These are phyloP conservation scores for Dentipellis sp. DNA, from an alignment of 768 basidiomycete species.

Conservation along the genomic window DNA sequence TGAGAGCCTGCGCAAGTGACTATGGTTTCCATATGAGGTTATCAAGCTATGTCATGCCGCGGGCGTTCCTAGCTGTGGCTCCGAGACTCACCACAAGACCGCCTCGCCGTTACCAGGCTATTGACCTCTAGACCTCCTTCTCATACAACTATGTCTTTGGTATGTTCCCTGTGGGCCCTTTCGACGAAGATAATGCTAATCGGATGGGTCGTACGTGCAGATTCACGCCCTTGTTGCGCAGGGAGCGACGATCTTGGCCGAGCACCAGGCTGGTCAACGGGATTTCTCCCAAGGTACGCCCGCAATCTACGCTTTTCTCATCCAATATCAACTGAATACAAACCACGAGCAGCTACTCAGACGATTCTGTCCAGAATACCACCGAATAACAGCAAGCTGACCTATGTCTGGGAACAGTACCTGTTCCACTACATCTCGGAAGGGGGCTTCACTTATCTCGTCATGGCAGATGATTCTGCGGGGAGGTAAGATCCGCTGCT, in stretches of 20 bases:
- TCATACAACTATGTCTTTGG: background rate
- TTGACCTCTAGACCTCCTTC: too few relatives aligned
- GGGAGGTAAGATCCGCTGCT: conserved; percentile 52
- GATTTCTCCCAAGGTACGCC: conserved; percentile 80
- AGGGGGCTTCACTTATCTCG: conserved; percentile 78
- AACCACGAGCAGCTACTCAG: conserved; percentile 49
- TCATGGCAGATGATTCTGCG: conserved; percentile 90
- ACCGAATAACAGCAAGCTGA: conserved; percentile 71
- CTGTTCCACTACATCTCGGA: conserved; percentile 93
- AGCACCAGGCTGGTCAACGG: conserved; percentile 70
- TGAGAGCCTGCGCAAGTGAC: too few relatives aligned
- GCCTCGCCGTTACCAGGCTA: too few relatives aligned
- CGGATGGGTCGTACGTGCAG: background rate
- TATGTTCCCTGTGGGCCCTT: background rate
- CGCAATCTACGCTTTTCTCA: background rate
- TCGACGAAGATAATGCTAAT: background rate
- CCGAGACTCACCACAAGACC: too few relatives aligned
- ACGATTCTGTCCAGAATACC: conserved; percentile 94
- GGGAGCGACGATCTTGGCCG: conserved; percentile 75
- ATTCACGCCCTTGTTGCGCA: conserved; percentile 72
- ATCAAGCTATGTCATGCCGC: too few relatives aligned
- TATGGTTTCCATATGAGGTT: too few relatives aligned
- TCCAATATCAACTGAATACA: background rate
- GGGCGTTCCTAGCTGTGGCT: too few relatives aligned
- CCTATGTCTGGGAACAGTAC: conserved; percentile 89